Evolutionary conservation across 257 asterid genomes (phyloP).

Genomic region (Plantago major): DNA sequence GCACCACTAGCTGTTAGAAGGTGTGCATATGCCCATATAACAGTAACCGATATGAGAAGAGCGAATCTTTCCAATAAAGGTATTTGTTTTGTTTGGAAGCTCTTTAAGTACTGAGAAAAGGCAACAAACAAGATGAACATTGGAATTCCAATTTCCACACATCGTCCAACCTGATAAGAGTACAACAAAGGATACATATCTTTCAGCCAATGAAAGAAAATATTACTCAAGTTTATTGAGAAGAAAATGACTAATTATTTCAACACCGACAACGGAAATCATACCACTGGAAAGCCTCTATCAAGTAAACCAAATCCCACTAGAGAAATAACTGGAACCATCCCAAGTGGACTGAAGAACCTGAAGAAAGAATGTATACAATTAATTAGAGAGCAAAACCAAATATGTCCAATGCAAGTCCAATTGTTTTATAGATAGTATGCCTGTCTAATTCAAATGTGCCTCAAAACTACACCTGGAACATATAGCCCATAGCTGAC

Average conservation of each 20-base stretch:
- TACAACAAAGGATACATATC: conserved; percentile 10
- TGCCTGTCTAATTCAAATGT: neutral
- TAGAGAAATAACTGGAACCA: conserved; percentile 87
- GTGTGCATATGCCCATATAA: conserved; percentile 97
- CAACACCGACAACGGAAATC: conserved; percentile 8
- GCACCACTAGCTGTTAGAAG: conserved; percentile 96
- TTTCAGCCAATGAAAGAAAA: conserved; percentile 13
- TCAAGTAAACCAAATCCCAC: conserved; percentile 93
- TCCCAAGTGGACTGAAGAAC: conserved; percentile 97
- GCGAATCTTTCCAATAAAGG: conserved; percentile 86
- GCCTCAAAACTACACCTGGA: conserved; percentile 52
- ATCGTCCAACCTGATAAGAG: conserved; percentile 67
- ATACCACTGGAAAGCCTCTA: conserved; percentile 91
- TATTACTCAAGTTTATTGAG: neutral
- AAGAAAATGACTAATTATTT: neutral
- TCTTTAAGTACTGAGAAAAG: conserved; percentile 93
- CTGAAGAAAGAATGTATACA: conserved; percentile 31
- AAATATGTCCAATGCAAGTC: neutral
- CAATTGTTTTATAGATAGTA: neutral
- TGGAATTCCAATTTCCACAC: conserved; percentile 93
- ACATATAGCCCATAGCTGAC: conserved; percentile 98
- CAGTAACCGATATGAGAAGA: conserved; percentile 57
- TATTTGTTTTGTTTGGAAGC: conserved; percentile 61
- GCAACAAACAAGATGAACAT: conserved; percentile 80
- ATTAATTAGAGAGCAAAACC: conserved; percentile 1